phyloP scores from a whole-genome alignment of 169 alveolate genomes.

The Eimeria zaria region DNA sequence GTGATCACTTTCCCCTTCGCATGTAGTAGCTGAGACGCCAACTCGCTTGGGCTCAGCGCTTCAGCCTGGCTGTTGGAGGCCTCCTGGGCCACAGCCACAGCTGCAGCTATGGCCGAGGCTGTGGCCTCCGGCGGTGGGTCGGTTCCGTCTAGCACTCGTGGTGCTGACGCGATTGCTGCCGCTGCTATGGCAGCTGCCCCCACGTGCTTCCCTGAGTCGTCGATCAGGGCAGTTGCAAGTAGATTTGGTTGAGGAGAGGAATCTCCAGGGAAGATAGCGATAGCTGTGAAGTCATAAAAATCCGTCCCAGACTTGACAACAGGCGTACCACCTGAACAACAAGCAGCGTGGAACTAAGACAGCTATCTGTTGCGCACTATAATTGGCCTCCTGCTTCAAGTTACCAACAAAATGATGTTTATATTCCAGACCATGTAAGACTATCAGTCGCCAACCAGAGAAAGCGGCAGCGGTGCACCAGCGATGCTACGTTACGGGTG shows the following conservation, averaged over 20 bases:
- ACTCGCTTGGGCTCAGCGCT: conserved; percentile 73
- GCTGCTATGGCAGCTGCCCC: conserved; percentile 80
- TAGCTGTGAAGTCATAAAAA: conserved; percentile 91
- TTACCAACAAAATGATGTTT: background rate
- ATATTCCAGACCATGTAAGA: background rate
- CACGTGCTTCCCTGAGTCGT: conserved; percentile 67
- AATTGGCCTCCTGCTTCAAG: background rate
- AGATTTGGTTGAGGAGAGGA: conserved; percentile 68
- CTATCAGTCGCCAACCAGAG: background rate
- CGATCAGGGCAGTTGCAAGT: conserved; percentile 59
- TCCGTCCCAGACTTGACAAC: conserved; percentile 95
- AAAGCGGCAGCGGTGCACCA: background rate
- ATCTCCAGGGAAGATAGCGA: conserved; percentile 88
- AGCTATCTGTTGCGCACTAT: background rate
- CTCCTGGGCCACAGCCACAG: conserved; percentile 72
- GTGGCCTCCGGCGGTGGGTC: conserved; percentile 38
- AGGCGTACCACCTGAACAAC: conserved; percentile 85
- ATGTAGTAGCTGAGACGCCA: conserved; percentile 67
- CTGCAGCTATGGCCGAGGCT: conserved; percentile 74
- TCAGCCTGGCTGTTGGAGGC: conserved; percentile 29
- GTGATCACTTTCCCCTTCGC: conserved; percentile 23
- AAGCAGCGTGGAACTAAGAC: background rate
- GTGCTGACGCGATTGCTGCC: conserved; percentile 64
- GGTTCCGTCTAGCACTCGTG: conserved; percentile 32
- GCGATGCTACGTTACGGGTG: background rate